Evolutionary conservation across 2,329 filamentous ascomycete species (phyloP).

Genomic region (Arthrobotrys sphaeroides): DNA sequence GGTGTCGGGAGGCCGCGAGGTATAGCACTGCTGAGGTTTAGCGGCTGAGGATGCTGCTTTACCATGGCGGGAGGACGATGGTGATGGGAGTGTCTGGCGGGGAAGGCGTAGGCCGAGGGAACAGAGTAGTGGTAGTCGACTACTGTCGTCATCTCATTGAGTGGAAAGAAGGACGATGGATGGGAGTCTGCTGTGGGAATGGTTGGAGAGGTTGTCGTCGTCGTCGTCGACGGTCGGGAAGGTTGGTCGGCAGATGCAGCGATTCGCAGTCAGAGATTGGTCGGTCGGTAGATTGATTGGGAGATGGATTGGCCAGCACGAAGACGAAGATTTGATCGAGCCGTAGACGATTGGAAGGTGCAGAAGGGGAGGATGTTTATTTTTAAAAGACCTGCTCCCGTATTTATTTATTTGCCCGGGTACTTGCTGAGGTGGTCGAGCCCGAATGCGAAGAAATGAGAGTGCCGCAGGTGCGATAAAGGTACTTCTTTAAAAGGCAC

Average conservation of each 20-base stretch:
- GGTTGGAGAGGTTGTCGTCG: too few species aligned
- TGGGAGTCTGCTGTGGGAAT: neutral
- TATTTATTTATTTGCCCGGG: constrained; percentile 38
- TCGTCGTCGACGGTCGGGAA: neutral
- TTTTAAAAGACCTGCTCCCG: neutral
- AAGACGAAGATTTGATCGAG: neutral
- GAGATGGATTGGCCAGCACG: neutral
- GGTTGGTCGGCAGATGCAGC: neutral
- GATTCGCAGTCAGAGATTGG: neutral
- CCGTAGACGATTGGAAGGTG: neutral
- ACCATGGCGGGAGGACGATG: constrained; percentile 2
- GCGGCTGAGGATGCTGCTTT: constrained; percentile 43
- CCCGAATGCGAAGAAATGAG: constrained; percentile 10
- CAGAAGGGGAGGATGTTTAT: neutral
- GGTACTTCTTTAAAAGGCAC: constrained; percentile 13
- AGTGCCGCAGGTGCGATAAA: neutral
- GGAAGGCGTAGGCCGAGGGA: constrained; percentile 50
- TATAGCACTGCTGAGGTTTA: constrained; percentile 38
- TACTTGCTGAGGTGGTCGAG: neutral
- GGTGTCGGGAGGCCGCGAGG: constrained; percentile 35
- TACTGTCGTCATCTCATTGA: constrained; percentile 53
- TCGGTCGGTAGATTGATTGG: constrained; percentile 5
- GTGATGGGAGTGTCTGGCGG: constrained; percentile 30
- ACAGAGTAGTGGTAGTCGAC: constrained; percentile 51
- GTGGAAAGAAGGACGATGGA: neutral